Percentiles rank a stretch among this genome's conserved stretches.
Evolutionary conservation across 139 green algal species (phyloP).

Genomic region (Chlorella sp.): DNA sequence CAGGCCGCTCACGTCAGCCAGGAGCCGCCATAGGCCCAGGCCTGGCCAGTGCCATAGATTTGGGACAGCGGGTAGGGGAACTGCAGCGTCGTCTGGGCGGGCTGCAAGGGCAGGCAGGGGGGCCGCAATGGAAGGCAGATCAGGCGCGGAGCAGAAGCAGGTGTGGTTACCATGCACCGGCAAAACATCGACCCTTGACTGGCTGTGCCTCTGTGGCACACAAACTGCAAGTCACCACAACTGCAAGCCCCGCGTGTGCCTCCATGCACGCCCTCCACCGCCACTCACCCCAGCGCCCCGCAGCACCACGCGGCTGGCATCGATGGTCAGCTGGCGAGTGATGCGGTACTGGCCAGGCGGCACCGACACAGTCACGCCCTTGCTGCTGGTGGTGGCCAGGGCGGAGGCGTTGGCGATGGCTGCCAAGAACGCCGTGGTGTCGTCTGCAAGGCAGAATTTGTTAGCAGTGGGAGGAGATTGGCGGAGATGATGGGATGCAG

Average conservation of each 20-base stretch:
- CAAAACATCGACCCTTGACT: too few species aligned
- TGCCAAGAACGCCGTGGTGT: background rate
- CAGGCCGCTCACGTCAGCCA: constrained; percentile 15
- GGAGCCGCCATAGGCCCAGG: constrained; percentile 28
- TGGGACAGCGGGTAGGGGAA: background rate
- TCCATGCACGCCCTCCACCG: too few species aligned
- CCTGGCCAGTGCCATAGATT: constrained; percentile 2
- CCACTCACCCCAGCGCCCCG: constrained; percentile 24
- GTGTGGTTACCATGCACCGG: background rate
- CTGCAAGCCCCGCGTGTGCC: too few species aligned
- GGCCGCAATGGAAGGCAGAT: background rate
- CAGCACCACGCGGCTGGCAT: constrained; percentile 6
- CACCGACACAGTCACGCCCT: constrained; percentile 15
- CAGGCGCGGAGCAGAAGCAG: too few species aligned
- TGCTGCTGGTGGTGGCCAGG: background rate
- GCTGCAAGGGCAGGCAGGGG: background rate
- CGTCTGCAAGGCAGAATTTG: background rate
- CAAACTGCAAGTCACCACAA: too few species aligned
- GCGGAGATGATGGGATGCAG: background rate
- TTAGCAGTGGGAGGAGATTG: too few species aligned
- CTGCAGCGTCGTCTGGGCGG: background rate
- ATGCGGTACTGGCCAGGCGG: constrained; percentile 9
- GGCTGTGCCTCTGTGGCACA: too few species aligned
- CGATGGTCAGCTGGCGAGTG: constrained; percentile 14
- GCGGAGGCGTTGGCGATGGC: background rate